Conservation (phyloP, 2,329 filamentous ascomycete species). For the Rhynchosporium agropyri region DNA sequence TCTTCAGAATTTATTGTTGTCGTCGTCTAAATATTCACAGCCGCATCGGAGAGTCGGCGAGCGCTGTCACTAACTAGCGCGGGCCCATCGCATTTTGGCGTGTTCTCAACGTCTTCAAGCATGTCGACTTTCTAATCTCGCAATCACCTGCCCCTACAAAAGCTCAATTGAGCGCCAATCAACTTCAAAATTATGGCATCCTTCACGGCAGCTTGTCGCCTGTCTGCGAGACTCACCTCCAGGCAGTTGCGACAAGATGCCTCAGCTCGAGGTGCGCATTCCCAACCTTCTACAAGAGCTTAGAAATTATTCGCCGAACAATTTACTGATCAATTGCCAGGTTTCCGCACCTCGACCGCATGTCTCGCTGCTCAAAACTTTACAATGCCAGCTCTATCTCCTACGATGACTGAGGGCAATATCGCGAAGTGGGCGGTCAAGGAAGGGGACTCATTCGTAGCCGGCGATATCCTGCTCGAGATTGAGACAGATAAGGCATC, state of each 20-base stretch:
- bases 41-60: conserved; percentile 32
- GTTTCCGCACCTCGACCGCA: conserved; percentile 63
- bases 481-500: conserved; percentile 94
- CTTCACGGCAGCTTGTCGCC: conserved; percentile 63
- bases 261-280: conserved; percentile 58
- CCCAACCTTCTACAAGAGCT: conserved; percentile 12
- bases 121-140: conserved; percentile 26
- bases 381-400: conserved; percentile 87
- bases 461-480: conserved; percentile 85
- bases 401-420: conserved; percentile 93
- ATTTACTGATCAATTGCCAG: conserved; percentile 47
- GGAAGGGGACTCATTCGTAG: conserved; percentile 79
- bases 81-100: conserved; percentile 30
- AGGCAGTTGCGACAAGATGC: conserved; percentile 57
- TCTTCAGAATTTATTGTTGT: not conserved
- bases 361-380: conserved; percentile 80
- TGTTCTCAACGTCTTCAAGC: conserved; percentile 32
- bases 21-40: conserved; percentile 29
- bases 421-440: conserved; percentile 85
- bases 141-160: conserved; percentile 21
- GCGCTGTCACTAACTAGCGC: conserved; percentile 20
- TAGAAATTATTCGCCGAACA: conserved; percentile 19
- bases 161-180: conserved; percentile 40
- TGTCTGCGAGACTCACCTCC: conserved; percentile 62
- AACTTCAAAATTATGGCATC: conserved; percentile 61